Evolutionary conservation across 164 flowering plant genomes (phyloP).

Genomic region (Nymphaea thermarum): DNA sequence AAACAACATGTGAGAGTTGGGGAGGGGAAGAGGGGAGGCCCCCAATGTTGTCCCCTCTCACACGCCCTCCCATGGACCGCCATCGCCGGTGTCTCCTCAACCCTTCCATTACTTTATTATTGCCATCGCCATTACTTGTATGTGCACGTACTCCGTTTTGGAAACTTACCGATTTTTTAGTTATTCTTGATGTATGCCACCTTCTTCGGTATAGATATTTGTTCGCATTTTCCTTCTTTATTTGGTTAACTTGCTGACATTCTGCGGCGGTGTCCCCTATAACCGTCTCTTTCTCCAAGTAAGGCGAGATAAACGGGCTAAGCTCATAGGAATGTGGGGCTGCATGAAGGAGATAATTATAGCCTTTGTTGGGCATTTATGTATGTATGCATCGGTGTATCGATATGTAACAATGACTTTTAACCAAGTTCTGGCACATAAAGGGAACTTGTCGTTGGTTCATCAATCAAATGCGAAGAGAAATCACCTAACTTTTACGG

Average conservation of each 20-base stretch:
- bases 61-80: neutral
- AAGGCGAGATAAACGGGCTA: constrained; percentile 1
- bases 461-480: too few relatives aligned
- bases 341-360: neutral
- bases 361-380: neutral
- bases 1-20: neutral
- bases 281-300: neutral
- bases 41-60: neutral
- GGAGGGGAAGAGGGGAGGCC: neutral
- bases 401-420: too few relatives aligned
- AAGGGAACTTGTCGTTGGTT: too few relatives aligned
- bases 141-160: neutral
- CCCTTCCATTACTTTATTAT: neutral
- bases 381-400: neutral
- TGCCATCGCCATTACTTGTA: neutral
- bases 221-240: neutral
- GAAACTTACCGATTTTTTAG: neutral
- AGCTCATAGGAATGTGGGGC: neutral
- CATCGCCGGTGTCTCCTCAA: neutral
- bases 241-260: neutral
- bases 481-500: too few relatives aligned
- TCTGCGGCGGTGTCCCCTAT: constrained; percentile 1
- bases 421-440: too few relatives aligned
- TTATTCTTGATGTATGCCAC: neutral
- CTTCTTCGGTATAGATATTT: neutral